Percentiles rank a stretch among this genome's conserved stretches.
These are phyloP conservation scores for Torulaspora delbrueckii DNA, from an alignment of 805 yeast species.

Conservation along the genomic window DNA sequence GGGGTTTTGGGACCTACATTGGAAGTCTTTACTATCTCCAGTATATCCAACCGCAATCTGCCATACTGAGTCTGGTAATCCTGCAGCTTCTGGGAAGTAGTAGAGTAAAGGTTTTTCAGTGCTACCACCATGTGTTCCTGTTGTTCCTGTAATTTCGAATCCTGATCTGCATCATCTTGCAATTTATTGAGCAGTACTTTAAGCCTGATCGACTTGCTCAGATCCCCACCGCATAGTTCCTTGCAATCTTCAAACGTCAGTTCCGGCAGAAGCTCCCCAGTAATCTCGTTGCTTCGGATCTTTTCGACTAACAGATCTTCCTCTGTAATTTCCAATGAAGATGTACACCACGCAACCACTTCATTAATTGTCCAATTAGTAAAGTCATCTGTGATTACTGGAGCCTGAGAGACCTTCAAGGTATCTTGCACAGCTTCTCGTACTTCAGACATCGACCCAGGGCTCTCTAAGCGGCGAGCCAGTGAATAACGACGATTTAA, in stretches of 20 bases:
- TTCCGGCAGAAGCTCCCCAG: constrained; percentile 65
- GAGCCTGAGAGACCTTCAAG: constrained; percentile 2
- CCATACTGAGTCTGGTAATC: constrained; percentile 33
- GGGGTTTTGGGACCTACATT: constrained; percentile 10
- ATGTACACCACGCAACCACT: constrained; percentile 25
- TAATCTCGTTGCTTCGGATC: constrained; percentile 23
- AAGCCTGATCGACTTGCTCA: constrained; percentile 54
- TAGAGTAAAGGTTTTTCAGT: constrained; percentile 24
- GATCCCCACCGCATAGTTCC: constrained; percentile 59
- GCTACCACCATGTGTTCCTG: constrained; percentile 33
- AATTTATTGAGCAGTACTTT: constrained; percentile 57
- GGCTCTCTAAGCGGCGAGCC: background rate
- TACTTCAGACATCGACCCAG: constrained; percentile 7
- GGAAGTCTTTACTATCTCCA: constrained; percentile 28
- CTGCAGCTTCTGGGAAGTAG: constrained; percentile 26
- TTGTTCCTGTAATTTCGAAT: constrained; percentile 24
- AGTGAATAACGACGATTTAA: background rate
- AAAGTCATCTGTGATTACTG: constrained; percentile 12
- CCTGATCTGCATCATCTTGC: constrained; percentile 11
- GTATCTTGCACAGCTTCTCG: constrained; percentile 3
- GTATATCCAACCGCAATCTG: constrained; percentile 28
- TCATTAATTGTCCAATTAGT: constrained; percentile 26
- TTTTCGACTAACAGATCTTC: constrained; percentile 15
- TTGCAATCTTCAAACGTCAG: constrained; percentile 64
- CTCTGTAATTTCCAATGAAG: constrained; percentile 16